Evolutionary conservation across 1,284 basidiomycete species (phyloP).

Genomic region (Apiotrichum gracile): DNA sequence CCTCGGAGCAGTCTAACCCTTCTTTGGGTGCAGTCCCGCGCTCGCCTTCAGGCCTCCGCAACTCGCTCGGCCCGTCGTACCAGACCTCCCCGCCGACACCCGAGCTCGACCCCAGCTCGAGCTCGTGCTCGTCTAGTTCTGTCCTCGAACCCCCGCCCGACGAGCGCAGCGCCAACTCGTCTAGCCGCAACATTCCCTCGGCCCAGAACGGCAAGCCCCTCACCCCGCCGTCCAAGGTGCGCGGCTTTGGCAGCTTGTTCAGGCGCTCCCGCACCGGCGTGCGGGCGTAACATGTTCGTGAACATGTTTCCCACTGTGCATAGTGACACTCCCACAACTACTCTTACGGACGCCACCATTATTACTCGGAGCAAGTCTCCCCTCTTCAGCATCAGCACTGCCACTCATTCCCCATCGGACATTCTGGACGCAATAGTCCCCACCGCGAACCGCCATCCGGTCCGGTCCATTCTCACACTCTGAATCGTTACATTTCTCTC

Average conservation of each 20-base stretch:
- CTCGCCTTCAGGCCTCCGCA: constrained; percentile 11
- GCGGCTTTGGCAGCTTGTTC: constrained; percentile 12
- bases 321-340: too few relatives aligned
- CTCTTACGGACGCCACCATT: too few relatives aligned
- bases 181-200: background rate
- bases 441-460: too few relatives aligned
- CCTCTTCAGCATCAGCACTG: too few relatives aligned
- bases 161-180: constrained; percentile 3
- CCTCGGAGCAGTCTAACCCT: background rate
- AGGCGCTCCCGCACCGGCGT: constrained; percentile 3
- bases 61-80: background rate
- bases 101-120: constrained; percentile 25
- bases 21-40: background rate
- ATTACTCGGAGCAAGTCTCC: too few relatives aligned
- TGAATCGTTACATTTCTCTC: too few relatives aligned
- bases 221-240: background rate
- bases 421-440: too few relatives aligned
- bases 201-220: background rate
- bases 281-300: background rate
- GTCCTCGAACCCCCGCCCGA: constrained; percentile 12
- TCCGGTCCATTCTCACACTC: too few relatives aligned
- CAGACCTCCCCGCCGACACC: constrained; percentile 24
- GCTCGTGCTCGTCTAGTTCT: constrained; percentile 18
- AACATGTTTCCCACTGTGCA: background rate
- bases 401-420: too few relatives aligned